Evolutionary conservation across 1,284 basidiomycete genomes (phyloP).

Genomic region (Vanrija humicola): DNA sequence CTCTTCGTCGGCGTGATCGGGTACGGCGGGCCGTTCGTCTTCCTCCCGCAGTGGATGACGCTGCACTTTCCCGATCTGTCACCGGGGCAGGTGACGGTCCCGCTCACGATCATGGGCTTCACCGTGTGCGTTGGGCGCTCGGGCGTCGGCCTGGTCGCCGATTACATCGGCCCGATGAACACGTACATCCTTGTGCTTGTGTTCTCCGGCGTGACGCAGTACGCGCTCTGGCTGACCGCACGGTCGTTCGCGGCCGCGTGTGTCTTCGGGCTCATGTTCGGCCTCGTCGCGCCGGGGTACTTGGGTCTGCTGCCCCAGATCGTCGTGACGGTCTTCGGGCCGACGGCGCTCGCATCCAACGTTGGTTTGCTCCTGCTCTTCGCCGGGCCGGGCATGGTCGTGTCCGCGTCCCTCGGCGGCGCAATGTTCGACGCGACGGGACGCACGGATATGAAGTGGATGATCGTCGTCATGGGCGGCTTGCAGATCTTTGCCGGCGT

Average conservation of each 20-base stretch:
- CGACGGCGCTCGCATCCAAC: slow-evolving; percentile 31
- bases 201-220: slow-evolving; percentile 8
- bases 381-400: slow-evolving; percentile 11
- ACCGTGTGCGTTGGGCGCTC: slow-evolving; percentile 8
- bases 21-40: slow-evolving; percentile 29
- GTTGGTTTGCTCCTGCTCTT: slow-evolving; percentile 20
- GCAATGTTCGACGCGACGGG: slow-evolving; percentile 10
- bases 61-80: slow-evolving; percentile 15
- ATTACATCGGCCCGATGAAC: slow-evolving; percentile 13
- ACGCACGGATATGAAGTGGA: slow-evolving; percentile 2
- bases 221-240: slow-evolving; percentile 15
- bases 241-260: neutral
- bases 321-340: slow-evolving; percentile 33
- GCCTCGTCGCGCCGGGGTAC: slow-evolving; percentile 28
- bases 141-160: slow-evolving; percentile 5
- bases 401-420: slow-evolving; percentile 10
- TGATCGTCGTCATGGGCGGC: slow-evolving; percentile 7
- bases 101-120: slow-evolving; percentile 10
- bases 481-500: slow-evolving; percentile 10
- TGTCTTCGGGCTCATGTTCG: slow-evolving; percentile 12
- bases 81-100: slow-evolving; percentile 17
- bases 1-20: slow-evolving; percentile 27
- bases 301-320: slow-evolving; percentile 34
- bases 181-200: slow-evolving; percentile 14
- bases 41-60: slow-evolving; percentile 21